Conservation (phyloP, 768 basidiomycete genomes). For the Psilocybe cubensis region DNA sequence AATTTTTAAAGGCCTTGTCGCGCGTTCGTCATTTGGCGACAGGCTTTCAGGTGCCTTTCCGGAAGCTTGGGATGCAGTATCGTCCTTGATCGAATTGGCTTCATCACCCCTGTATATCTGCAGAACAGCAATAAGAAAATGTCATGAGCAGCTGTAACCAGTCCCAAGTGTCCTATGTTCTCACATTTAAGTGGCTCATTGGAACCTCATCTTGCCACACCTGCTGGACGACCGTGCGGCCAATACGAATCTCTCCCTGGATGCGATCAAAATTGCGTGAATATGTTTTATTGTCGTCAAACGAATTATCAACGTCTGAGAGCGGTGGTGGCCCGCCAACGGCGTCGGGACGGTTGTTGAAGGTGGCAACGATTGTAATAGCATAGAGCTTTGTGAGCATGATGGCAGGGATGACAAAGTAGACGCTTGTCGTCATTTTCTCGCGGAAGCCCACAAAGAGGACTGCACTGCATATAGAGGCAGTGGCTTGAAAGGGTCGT, state of each 20-base stretch:
- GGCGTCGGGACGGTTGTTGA: constrained; percentile 33
- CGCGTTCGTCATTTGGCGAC: not conserved
- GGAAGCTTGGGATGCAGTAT: constrained; percentile 6
- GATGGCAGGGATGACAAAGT: constrained; percentile 36
- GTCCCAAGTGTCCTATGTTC: not conserved
- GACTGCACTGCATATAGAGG: constrained; percentile 30
- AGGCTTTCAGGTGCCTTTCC: constrained; percentile 11
- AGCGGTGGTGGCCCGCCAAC: constrained; percentile 25
- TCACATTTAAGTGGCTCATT: constrained; percentile 15
- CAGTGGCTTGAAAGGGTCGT: constrained; percentile 24
- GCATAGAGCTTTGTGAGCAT: constrained; percentile 38
- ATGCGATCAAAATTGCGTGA: constrained; percentile 14
- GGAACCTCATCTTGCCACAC: constrained; percentile 27
- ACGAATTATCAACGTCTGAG: constrained; percentile 22
- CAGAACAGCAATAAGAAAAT: not conserved
- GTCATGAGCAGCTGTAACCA: not conserved
- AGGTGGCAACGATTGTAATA: constrained; percentile 34
- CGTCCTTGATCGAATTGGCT: constrained; percentile 11
- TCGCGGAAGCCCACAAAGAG: constrained; percentile 31
- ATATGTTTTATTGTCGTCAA: constrained; percentile 19
- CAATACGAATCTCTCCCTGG: constrained; percentile 24
- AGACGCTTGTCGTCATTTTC: constrained; percentile 27
- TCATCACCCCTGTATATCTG: not conserved
- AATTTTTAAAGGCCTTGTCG: not conserved
- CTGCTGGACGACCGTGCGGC: constrained; percentile 27